Evolutionary conservation across 1,284 basidiomycete species (phyloP).

Genomic region (Porphyrellus sp.): DNA sequence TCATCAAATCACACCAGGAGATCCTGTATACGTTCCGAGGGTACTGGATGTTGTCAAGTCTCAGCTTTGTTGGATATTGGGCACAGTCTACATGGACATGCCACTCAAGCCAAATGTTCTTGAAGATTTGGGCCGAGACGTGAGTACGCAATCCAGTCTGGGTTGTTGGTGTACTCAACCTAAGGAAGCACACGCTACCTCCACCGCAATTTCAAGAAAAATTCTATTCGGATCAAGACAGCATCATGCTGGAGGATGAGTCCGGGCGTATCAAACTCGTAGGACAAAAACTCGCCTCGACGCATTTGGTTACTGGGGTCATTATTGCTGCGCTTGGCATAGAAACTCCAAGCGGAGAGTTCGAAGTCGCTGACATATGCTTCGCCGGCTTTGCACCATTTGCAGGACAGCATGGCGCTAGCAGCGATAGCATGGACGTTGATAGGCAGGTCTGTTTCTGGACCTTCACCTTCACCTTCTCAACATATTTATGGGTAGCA

Average conservation of each 20-base stretch:
- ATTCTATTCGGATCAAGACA: slow-evolving; percentile 77
- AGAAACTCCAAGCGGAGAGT: slow-evolving; percentile 87
- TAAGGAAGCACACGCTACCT: slow-evolving; percentile 78
- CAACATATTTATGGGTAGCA: slow-evolving; percentile 9
- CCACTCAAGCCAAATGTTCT: slow-evolving; percentile 96
- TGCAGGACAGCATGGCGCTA: slow-evolving; percentile 30
- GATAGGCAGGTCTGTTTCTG: slow-evolving; percentile 37
- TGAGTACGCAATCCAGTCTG: slow-evolving; percentile 41
- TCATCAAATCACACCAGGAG: slow-evolving; percentile 44
- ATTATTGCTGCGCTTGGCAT: slow-evolving; percentile 88
- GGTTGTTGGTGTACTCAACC: slow-evolving; percentile 2
- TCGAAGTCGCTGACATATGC: slow-evolving; percentile 91
- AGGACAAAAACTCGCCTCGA: slow-evolving; percentile 59
- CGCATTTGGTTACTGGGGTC: slow-evolving; percentile 81
- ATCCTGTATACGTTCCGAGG: slow-evolving; percentile 73
- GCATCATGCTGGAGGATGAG: slow-evolving; percentile 92
- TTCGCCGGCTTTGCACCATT: slow-evolving; percentile 76
- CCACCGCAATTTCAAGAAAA: slow-evolving; percentile 75
- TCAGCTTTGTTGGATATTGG: slow-evolving; percentile 86
- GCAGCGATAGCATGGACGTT: slow-evolving; percentile 45
- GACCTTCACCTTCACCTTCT: slow-evolving; percentile 10
- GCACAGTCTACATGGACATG: slow-evolving; percentile 98
- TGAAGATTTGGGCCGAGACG: slow-evolving; percentile 91
- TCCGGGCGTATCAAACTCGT: slow-evolving; percentile 88
- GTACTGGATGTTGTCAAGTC: slow-evolving; percentile 88